Evolutionary conservation across 2,329 filamentous ascomycete genomes (phyloP), one percentile per base, ranked within the genome.

Genomic region (Hansfordia pulvinata): DNA sequence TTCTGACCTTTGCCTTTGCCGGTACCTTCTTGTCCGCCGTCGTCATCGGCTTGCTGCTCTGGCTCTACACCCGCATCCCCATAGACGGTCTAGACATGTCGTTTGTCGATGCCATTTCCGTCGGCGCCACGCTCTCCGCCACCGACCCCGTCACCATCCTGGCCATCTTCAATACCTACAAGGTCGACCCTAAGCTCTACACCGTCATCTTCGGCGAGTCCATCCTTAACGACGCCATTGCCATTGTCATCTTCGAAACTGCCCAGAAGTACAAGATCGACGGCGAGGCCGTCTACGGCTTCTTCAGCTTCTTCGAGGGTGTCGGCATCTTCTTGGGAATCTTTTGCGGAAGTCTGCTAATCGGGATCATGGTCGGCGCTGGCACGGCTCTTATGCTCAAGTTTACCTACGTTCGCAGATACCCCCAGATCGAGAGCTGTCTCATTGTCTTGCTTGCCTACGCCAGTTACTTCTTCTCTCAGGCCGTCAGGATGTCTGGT

Each of bases 151-250:
- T 98, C 32, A 98, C 90, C 0, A 96, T 98, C 42, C 64, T 98
- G 28, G 90, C 90, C 49, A 98, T 98, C 41, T 98, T 98, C 69
- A 96, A 94, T 53, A 81, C 90, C 2, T 98, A 96, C 69, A 96
- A 96, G 56, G 90, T 98, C 42, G 90, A 98, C 44, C 90, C 90
- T 3, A 96, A 96, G 56, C 69, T 98, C 11, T 98, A 98, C 58
- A 98, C 90, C 17, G 76, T 98, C 50, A 98, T 98, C 39, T 98
- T 98, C 52, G 90, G 90, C 48, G 90, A 98, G 57, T 93, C 88
- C 6, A 96, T 98, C 33, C 62, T 98, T 30, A 98, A 98, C 51
- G 90, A 98, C 59, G 90, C 90, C 23, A 88, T 98, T 46, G 90
- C 90, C 37, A 98, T 98, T 52, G 90, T 98, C 46, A 73, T 98